Evolutionary conservation across 805 yeast genomes (phyloP), one percentile per base, ranked within the genome.

Genomic region (Barnettozyma pratensis): DNA sequence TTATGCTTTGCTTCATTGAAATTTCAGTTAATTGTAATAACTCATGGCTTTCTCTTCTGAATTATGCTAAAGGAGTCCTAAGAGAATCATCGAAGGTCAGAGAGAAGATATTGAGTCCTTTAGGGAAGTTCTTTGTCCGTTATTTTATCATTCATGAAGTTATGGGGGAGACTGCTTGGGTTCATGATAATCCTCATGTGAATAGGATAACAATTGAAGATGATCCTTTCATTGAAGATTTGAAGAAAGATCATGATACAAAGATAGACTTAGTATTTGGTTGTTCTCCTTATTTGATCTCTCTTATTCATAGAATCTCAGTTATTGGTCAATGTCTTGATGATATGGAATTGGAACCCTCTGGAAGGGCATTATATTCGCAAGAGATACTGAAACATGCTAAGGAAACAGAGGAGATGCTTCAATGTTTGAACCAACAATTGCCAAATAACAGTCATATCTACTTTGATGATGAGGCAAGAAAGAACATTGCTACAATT

Each of bases 91-190:
- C 54, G 6, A 53, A 57, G 31, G 55, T 56, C 10, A 53, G 56
- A 40, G 55, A 58, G 35, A 62, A 55, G 42, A 51, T 49, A 26
- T 46, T 60, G 37, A 63, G 64, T 37, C 70, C 72, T 2, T 53
- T 71, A 46, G 65, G 63, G 9, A 62, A 56, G 31, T 71, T 71
- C 45, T 69, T 70, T 48, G 59, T 67, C 6, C 49, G 72, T 14
- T 71, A 71, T 50, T 67, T 72, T 50, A 62, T 69, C 6, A 59
- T 69, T 11, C 75, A 72, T 52, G 76, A 72, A 48, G 69, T 72
- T 2, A 67, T 72, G 73, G 72, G 74, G 4, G 72, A 69, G 42
- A 71, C 76, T 0, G 72, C 71, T 2, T 69, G 72, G 73, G 57
- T 59, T 19, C 55, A 57, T 39, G 63, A 62, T 32, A 47, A 46